Conservation (phyloP, 2,329 filamentous ascomycete genomes). For the Apiospora kogelbergensis region DNA sequence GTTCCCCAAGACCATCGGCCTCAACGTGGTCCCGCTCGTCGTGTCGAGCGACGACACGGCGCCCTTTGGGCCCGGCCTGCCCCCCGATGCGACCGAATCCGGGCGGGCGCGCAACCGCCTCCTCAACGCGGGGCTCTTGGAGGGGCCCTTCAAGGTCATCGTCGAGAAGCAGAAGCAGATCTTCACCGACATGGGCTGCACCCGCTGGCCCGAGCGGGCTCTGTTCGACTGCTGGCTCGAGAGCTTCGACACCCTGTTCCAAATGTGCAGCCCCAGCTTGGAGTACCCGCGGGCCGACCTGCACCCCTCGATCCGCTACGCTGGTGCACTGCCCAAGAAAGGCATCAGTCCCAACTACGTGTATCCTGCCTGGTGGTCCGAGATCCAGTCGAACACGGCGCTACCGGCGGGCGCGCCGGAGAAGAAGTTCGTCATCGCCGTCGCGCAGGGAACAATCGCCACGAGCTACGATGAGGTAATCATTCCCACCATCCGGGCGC, state of each 20-base stretch:
- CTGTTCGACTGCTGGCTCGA: slow-evolving; percentile 29
- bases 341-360: slow-evolving; percentile 25
- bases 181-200: slow-evolving; percentile 10
- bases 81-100: slow-evolving; percentile 36
- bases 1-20: slow-evolving; percentile 37
- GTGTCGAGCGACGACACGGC: slow-evolving; percentile 37
- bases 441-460: slow-evolving; percentile 48
- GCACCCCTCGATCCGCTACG: slow-evolving; percentile 40
- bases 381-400: slow-evolving; percentile 34
- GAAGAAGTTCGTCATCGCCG: slow-evolving; percentile 42
- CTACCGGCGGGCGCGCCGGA: slow-evolving; percentile 7
- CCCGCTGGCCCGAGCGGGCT: too few species aligned
- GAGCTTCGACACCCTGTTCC: slow-evolving; percentile 33
- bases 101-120: slow-evolving; percentile 34
- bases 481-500: slow-evolving; percentile 42
- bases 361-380: slow-evolving; percentile 46
- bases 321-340: slow-evolving; percentile 40
- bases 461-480: slow-evolving; percentile 41
- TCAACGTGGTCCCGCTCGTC: slow-evolving; percentile 39
- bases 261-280: slow-evolving; percentile 35
- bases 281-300: slow-evolving; percentile 37
- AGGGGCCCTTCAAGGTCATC: slow-evolving; percentile 8
- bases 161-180: not conserved
- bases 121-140: slow-evolving; percentile 21
- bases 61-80: slow-evolving; percentile 38